Conservation (phyloP, 2,329 filamentous ascomycete species). For the Bipolaris sorokiniana region DNA sequence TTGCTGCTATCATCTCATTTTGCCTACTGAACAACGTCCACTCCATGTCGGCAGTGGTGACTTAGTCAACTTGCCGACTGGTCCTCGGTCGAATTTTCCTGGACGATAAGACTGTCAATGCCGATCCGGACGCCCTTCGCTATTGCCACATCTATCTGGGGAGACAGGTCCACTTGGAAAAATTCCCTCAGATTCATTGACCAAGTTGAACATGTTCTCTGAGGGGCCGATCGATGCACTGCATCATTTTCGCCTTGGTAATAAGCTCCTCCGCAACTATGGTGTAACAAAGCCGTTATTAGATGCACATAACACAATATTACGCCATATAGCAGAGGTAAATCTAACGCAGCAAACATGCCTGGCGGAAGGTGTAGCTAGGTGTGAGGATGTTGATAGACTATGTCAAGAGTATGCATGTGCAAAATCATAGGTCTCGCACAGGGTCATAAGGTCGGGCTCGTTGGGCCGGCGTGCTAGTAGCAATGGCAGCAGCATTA, state of each 20-base stretch:
- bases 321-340: not conserved
- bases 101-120: not conserved
- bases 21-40: not conserved
- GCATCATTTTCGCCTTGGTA: not conserved
- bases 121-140: not conserved
- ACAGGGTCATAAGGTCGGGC: constrained; percentile 1
- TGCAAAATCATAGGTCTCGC: not conserved
- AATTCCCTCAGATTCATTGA: not conserved
- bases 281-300: not conserved
- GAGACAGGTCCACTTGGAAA: not conserved
- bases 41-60: not conserved
- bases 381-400: not conserved
- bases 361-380: not conserved
- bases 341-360: not conserved
- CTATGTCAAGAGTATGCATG: not conserved
- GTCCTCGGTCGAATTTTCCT: not conserved
- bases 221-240: not conserved
- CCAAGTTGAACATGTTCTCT: not conserved
- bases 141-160: not conserved
- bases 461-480: not conserved
- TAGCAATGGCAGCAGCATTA: not conserved
- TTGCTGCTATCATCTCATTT: not conserved
- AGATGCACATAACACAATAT: not conserved
- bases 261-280: not conserved
- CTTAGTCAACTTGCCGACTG: not conserved